Conservation (phyloP, 306 rosid species). For the Prunus armeniaca region DNA sequence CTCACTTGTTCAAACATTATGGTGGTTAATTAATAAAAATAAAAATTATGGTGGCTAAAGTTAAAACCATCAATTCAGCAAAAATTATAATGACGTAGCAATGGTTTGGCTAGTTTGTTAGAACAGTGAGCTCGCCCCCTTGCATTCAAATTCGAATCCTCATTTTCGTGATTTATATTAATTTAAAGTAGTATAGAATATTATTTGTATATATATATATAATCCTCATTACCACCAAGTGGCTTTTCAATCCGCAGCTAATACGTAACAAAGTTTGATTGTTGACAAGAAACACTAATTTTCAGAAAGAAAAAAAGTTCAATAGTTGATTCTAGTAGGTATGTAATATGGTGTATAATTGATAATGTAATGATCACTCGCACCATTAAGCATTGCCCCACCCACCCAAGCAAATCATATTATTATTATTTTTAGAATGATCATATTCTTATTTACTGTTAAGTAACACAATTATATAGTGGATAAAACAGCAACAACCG, state of each 20-base stretch:
- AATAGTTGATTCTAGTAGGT: background rate
- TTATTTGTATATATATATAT: too few relatives aligned
- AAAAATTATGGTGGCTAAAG: background rate
- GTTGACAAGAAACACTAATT: background rate
- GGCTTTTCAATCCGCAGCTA: background rate
- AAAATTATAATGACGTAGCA: too few relatives aligned
- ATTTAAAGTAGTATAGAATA: too few relatives aligned
- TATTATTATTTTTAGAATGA: background rate
- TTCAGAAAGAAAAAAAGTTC: background rate
- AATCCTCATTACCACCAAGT: background rate
- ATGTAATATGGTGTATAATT: background rate
- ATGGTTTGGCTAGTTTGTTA: too few relatives aligned
- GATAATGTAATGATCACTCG: background rate
- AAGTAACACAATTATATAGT: background rate
- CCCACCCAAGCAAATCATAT: background rate
- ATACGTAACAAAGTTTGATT: background rate
- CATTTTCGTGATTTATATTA: too few relatives aligned
- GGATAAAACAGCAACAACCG: background rate
- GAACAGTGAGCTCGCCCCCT: too few relatives aligned
- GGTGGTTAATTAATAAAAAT: too few relatives aligned
- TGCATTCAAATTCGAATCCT: rapidly evolving
- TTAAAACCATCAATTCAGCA: background rate
- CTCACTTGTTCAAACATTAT: too few relatives aligned
- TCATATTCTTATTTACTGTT: background rate
- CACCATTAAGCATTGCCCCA: background rate